Conservation (phyloP, 1,284 basidiomycete species). For the Trichosporon coremiiforme region DNA sequence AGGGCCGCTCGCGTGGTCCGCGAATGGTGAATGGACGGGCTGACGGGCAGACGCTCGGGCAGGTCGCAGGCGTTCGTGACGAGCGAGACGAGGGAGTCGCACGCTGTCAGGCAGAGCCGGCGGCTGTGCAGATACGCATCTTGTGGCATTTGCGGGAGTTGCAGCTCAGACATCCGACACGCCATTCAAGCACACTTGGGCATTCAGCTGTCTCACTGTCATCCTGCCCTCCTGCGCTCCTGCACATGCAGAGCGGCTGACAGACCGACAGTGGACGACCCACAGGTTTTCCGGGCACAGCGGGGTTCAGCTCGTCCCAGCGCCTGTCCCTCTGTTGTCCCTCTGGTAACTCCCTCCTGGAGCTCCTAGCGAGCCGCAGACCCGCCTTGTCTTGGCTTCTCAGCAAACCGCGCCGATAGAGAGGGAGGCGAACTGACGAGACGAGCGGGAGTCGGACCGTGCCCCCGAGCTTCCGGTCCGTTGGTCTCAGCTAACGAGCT, state of each 20-base stretch:
- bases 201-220: neutral
- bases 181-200: neutral
- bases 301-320: neutral
- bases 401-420: neutral
- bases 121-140: neutral
- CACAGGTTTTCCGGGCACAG: neutral
- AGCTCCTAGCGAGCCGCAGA: neutral
- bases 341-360: too few relatives aligned
- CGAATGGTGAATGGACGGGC: neutral
- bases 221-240: too few relatives aligned
- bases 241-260: neutral
- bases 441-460: neutral
- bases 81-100: neutral
- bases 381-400: neutral
- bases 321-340: too few relatives aligned
- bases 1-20: neutral
- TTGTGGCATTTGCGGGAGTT: neutral
- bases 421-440: neutral
- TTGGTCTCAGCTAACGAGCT: neutral
- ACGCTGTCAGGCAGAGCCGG: neutral
- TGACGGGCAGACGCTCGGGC: neutral
- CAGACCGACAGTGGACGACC: neutral
- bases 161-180: conserved; percentile 1
- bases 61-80: too few relatives aligned
- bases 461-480: neutral